These are phyloP conservation scores for Apiospora marii DNA, from an alignment of 2,329 filamentous ascomycete genomes.

Conservation along the genomic window DNA sequence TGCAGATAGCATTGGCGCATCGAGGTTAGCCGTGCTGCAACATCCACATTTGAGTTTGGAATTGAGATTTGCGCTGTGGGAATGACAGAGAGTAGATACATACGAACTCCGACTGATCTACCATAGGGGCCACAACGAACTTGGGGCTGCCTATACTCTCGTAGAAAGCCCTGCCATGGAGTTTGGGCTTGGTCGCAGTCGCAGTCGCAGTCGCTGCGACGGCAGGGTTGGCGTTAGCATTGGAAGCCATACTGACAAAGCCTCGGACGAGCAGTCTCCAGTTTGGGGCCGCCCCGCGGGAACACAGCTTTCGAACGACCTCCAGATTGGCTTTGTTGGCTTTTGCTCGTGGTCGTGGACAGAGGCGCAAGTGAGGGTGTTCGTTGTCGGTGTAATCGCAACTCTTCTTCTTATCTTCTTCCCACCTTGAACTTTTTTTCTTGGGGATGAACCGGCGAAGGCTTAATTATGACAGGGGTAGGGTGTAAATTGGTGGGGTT, in stretches of 20 bases:
- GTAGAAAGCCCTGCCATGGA: conserved; percentile 90
- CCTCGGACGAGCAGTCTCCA: conserved; percentile 26
- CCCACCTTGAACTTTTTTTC: neutral
- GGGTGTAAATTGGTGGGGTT: neutral
- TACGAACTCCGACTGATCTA: conserved; percentile 98
- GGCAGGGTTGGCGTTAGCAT: conserved; percentile 37
- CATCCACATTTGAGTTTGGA: too few relatives aligned
- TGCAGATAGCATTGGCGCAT: conserved; percentile 44
- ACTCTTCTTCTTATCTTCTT: neutral
- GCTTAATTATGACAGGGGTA: neutral
- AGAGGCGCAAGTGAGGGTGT: neutral
- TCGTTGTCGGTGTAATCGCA: neutral
- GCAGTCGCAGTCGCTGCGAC: conserved; percentile 28
- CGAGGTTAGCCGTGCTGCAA: conserved; percentile 3
- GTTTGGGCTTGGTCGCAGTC: conserved; percentile 57
- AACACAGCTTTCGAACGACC: conserved; percentile 21
- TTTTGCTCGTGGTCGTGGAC: neutral
- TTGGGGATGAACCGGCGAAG: neutral
- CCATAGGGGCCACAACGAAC: conserved; percentile 93
- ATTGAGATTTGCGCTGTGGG: neutral
- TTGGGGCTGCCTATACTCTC: conserved; percentile 93
- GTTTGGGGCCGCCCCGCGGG: conserved; percentile 25
- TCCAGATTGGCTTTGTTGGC: conserved; percentile 17
- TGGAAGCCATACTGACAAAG: conserved; percentile 27
- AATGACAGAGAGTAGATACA: conserved; percentile 42